These are phyloP conservation scores for Coniella lustricola DNA, from an alignment of 2,329 filamentous ascomycete species.

Conservation along the genomic window DNA sequence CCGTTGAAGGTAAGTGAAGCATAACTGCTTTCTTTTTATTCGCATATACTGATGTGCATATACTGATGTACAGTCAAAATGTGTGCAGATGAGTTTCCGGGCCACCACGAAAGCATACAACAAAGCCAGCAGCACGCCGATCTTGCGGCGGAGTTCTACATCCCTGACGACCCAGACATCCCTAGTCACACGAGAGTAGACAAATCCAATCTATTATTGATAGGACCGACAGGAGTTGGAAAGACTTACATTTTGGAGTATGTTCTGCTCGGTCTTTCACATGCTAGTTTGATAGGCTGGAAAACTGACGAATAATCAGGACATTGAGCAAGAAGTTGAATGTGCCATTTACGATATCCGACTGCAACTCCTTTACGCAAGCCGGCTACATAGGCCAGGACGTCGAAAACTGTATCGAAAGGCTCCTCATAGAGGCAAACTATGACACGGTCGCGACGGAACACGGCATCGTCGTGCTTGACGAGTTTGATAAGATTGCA, in stretches of 20 bases:
- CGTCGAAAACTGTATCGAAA: conserved; percentile 90
- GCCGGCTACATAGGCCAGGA: conserved; percentile 97
- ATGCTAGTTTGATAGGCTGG: background rate
- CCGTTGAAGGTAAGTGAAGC: conserved; percentile 70
- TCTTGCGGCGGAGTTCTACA: conserved; percentile 35
- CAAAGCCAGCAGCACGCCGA: conserved; percentile 28
- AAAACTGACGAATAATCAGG: conserved; percentile 36
- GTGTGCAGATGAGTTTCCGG: conserved; percentile 47
- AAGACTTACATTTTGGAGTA: conserved; percentile 88
- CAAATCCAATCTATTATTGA: conserved; percentile 87
- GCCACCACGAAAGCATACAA: conserved; percentile 42
- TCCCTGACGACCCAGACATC: conserved; percentile 37
- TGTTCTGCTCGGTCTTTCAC: conserved; percentile 20
- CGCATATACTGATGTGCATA: conserved; percentile 21
- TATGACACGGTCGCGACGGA: conserved; percentile 82
- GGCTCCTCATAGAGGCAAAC: conserved; percentile 81
- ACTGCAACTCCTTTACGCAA: conserved; percentile 93
- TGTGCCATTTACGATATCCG: conserved; percentile 89
- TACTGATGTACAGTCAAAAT: conserved; percentile 27
- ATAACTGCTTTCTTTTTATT: conserved; percentile 12
- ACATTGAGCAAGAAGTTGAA: conserved; percentile 89
- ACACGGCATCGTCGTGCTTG: conserved; percentile 87
- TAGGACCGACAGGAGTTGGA: conserved; percentile 89
- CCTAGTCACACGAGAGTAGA: conserved; percentile 65
- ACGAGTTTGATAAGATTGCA: conserved; percentile 97